A percentile compares a stretch with the other conserved stretches of the same genome.
Evolutionary conservation across 768 basidiomycete species (phyloP).

Genomic region (Pleurotus platypus): DNA sequence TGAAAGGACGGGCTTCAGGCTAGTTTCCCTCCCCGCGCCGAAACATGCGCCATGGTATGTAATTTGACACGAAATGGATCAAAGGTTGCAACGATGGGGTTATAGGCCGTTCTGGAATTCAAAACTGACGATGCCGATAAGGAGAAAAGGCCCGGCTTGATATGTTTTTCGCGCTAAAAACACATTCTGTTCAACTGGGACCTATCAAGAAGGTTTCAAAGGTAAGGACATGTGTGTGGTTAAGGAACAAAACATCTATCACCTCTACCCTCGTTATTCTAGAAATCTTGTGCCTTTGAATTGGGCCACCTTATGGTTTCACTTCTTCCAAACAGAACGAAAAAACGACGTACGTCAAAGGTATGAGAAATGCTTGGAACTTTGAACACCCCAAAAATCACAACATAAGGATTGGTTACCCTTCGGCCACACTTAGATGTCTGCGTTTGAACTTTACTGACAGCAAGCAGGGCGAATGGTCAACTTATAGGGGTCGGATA

Average conservation of each 20-base stretch:
- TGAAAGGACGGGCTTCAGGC: no score
- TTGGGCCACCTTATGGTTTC: background rate
- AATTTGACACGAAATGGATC: background rate
- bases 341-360: background rate
- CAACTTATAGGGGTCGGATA: background rate
- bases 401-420: background rate
- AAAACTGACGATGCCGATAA: background rate
- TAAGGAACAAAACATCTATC: background rate
- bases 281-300: background rate
- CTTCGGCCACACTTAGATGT: background rate
- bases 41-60: background rate
- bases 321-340: constrained; percentile 4
- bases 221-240: background rate
- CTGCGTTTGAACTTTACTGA: background rate
- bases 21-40: background rate
- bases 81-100: no score
- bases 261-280: constrained; percentile 1
- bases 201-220: background rate
- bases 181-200: background rate
- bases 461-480: no score
- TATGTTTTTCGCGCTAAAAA: background rate
- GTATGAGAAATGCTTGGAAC: constrained; percentile 5
- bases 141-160: background rate
- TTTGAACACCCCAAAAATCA: background rate
- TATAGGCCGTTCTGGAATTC: background rate